Percentiles rank a stretch among this genome's conserved stretches.
These are phyloP conservation scores for Fusarium sp. DNA, from an alignment of 2,329 filamentous ascomycete species.

Conservation along the genomic window DNA sequence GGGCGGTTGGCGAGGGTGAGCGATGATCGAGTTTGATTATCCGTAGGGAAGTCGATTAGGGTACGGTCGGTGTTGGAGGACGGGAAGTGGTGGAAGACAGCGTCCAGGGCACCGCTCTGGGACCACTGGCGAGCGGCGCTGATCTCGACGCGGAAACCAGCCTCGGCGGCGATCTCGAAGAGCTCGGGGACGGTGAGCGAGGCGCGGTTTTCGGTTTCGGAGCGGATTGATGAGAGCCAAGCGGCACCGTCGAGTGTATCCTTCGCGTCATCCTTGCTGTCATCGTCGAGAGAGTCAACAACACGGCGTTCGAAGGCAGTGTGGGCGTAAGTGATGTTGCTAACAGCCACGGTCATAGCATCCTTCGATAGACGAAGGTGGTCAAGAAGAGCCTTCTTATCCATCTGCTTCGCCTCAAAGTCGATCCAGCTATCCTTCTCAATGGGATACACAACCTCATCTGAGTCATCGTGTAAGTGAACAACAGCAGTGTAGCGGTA, in stretches of 20 bases:
- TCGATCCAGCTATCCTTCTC: slow-evolving; percentile 33
- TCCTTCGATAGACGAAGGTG: slow-evolving; percentile 19
- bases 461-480: background rate
- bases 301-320: slow-evolving; percentile 48
- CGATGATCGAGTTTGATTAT: slow-evolving; percentile 4
- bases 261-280: slow-evolving; percentile 3
- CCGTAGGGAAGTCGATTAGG: slow-evolving; percentile 29
- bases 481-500: slow-evolving; percentile 48
- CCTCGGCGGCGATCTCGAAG: slow-evolving; percentile 40
- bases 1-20: slow-evolving; percentile 34
- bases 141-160: slow-evolving; percentile 60
- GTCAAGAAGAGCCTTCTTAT: slow-evolving; percentile 17
- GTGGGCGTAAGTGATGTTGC: slow-evolving; percentile 47
- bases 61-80: slow-evolving; percentile 6
- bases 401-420: slow-evolving; percentile 27
- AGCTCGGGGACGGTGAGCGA: slow-evolving; percentile 36
- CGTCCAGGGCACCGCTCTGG: slow-evolving; percentile 33
- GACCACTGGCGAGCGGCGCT: slow-evolving; percentile 56
- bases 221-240: slow-evolving; percentile 3
- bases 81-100: slow-evolving; percentile 40
- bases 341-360: slow-evolving; percentile 25
- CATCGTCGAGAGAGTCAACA: slow-evolving; percentile 29
- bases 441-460: slow-evolving; percentile 12
- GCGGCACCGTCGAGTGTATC: slow-evolving; percentile 13
- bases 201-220: background rate